Percentiles rank a stretch among this genome's conserved stretches.
These are phyloP conservation scores for Ophiosphaerella herpotricha DNA, from an alignment of 2,329 filamentous ascomycete genomes.

Conservation along the genomic window DNA sequence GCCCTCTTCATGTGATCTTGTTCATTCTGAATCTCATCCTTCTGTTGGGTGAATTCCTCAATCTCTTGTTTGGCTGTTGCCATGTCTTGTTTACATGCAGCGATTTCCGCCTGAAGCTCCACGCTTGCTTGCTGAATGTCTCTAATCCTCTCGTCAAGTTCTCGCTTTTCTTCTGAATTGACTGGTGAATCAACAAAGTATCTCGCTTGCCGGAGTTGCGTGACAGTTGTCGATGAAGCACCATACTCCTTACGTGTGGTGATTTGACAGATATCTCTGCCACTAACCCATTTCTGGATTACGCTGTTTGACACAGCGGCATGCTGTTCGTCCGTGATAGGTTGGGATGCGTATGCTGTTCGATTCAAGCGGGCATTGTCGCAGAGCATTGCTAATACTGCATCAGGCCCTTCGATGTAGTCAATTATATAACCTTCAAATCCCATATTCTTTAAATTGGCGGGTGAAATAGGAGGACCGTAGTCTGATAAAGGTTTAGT, in stretches of 20 bases:
- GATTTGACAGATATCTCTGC: conserved; percentile 60
- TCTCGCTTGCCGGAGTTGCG: conserved; percentile 62
- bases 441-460: conserved; percentile 63
- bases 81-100: conserved; percentile 33
- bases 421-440: conserved; percentile 83
- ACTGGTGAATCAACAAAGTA: conserved; percentile 80
- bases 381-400: conserved; percentile 88
- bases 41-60: conserved; percentile 8
- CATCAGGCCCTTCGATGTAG: conserved; percentile 76
- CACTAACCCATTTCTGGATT: conserved; percentile 73
- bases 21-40: conserved; percentile 56
- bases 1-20: conserved; percentile 72
- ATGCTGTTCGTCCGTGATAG: conserved; percentile 70
- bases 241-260: conserved; percentile 81
- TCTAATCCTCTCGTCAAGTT: conserved; percentile 60
- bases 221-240: conserved; percentile 70
- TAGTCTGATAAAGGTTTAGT: conserved; percentile 60
- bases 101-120: conserved; percentile 37
- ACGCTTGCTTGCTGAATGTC: conserved; percentile 47
- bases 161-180: conserved; percentile 66
- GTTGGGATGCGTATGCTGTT: conserved; percentile 66
- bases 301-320: conserved; percentile 63
- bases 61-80: conserved; percentile 28
- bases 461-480: conserved; percentile 57
- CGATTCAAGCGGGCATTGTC: conserved; percentile 70